These are phyloP conservation scores for Rubia balearica DNA, from an alignment of 305 asterid genomes.

Conservation along the genomic window DNA sequence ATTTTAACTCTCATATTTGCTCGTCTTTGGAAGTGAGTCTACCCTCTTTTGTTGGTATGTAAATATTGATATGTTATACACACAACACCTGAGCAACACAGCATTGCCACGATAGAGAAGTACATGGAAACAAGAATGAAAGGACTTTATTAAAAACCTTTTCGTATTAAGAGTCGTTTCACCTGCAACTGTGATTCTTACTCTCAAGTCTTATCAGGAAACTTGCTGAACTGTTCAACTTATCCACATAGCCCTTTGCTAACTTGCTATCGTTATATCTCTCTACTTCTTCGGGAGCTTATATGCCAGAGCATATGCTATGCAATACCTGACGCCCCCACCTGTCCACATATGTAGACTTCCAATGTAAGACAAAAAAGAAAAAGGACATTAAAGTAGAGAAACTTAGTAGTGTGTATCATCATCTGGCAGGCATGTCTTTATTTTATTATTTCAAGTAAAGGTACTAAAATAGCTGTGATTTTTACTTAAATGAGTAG, in stretches of 20 bases:
- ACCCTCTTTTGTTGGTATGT: neutral
- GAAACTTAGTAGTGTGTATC: neutral
- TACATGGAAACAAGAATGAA: neutral
- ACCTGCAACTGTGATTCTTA: neutral
- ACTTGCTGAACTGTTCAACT: constrained; percentile 7
- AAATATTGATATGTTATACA: too few relatives aligned
- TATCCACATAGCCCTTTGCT: neutral
- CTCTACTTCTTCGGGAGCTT: neutral
- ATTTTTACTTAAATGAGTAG: neutral
- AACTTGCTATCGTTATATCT: neutral
- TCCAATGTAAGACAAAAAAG: neutral
- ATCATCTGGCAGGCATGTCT: neutral
- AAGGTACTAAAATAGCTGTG: neutral
- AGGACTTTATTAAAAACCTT: neutral
- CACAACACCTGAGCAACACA: neutral
- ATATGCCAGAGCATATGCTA: neutral
- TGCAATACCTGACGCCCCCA: too few relatives aligned
- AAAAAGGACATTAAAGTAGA: neutral
- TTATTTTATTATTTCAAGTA: neutral
- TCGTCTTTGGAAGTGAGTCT: constrained; percentile 5
- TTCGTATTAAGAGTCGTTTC: neutral
- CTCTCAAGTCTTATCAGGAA: neutral
- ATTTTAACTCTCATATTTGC: neutral
- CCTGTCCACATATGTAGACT: too few relatives aligned
- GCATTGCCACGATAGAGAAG: neutral